phyloP scores from a whole-genome alignment of 129 eudicot genomes.

The Centrapalus pauciflorus region DNA sequence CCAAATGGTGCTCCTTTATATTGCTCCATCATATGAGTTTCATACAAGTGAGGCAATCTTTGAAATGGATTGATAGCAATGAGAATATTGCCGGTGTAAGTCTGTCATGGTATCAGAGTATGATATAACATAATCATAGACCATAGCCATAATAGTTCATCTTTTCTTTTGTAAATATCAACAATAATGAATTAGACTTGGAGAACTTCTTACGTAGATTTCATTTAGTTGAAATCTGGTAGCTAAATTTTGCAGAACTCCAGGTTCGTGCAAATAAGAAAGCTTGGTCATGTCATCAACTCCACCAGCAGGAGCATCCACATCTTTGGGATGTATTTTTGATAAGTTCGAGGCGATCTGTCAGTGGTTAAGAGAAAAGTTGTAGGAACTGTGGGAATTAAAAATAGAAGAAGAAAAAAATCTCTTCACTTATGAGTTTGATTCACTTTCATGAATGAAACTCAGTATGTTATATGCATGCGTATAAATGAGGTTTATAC shows the following conservation, averaged over 20 bases:
- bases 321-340: constrained; percentile 75
- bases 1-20: constrained; percentile 95
- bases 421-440: constrained; percentile 1
- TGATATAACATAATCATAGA: constrained; percentile 31
- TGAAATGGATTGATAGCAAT: constrained; percentile 99
- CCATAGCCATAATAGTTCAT: constrained; percentile 34
- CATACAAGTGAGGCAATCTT: constrained; percentile 82
- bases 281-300: constrained; percentile 99
- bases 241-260: constrained; percentile 89
- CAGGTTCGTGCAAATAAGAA: constrained; percentile 95
- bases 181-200: constrained; percentile 4
- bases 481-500: constrained; percentile 7
- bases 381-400: constrained; percentile 4
- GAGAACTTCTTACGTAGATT: constrained; percentile 73
- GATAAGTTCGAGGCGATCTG: constrained; percentile 55
- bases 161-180: constrained; percentile 22
- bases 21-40: constrained; percentile 89
- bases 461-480: not conserved
- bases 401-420: not conserved
- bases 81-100: constrained; percentile 97
- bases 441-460: constrained; percentile 3
- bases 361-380: not conserved
- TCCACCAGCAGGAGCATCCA: constrained; percentile 90
- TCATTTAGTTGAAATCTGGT: constrained; percentile 86
- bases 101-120: constrained; percentile 63